phyloP scores from a whole-genome alignment of 768 basidiomycete genomes.

The Phlebiopsis flavidoalba region DNA sequence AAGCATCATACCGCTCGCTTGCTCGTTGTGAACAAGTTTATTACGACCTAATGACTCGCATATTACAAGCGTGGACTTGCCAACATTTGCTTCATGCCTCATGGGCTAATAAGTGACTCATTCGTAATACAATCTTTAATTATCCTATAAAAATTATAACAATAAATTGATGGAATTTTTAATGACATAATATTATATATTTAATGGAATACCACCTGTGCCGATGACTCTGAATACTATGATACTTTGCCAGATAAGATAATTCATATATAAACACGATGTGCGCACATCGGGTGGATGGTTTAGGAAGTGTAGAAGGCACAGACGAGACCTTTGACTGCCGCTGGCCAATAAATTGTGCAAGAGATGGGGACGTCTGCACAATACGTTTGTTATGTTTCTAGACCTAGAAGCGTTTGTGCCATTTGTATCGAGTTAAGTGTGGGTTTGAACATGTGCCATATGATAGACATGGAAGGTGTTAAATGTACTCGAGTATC shows the following conservation, averaged over 20 bases:
- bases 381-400: not conserved
- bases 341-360: not conserved
- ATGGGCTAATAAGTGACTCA: not conserved
- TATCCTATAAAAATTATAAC: too few relatives aligned
- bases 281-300: not conserved
- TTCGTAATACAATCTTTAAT: not conserved
- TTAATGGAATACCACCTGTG: slow-evolving; percentile 12
- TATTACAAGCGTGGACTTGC: slow-evolving; percentile 76
- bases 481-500: too few relatives aligned
- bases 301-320: not conserved
- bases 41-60: slow-evolving; percentile 55
- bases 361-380: not conserved
- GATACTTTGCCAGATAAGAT: too few relatives aligned
- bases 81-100: slow-evolving; percentile 76
- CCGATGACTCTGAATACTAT: slow-evolving; percentile 18
- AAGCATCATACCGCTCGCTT: slow-evolving; percentile 59
- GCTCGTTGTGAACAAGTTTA: slow-evolving; percentile 54
- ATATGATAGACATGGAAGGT: too few relatives aligned
- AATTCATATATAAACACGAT: not conserved
- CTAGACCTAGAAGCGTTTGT: not conserved
- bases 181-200: too few relatives aligned
- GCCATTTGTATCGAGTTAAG: too few relatives aligned
- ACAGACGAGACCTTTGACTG: not conserved
- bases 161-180: too few relatives aligned
- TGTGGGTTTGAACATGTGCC: too few relatives aligned